Percentiles rank a stretch among this genome's conserved stretches.
Conservation (phyloP, 176 grass and related monocot species). For the Microstegium vimineum region DNA sequence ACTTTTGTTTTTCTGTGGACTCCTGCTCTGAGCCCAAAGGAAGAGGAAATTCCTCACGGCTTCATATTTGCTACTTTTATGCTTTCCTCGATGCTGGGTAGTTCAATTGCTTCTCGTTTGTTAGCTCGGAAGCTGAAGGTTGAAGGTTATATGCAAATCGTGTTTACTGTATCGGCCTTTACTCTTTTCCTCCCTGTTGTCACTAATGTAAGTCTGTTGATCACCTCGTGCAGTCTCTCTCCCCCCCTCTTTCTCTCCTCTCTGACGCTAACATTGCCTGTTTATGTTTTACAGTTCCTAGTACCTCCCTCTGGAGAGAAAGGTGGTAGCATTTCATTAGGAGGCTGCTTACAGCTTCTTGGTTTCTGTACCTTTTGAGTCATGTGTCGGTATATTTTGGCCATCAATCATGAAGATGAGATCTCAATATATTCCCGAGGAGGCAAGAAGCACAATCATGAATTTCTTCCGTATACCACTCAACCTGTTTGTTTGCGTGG, state of each 20-base stretch:
- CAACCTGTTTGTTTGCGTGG: slow-evolving; percentile 93
- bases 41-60: slow-evolving; percentile 86
- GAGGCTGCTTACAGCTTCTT: slow-evolving; percentile 72
- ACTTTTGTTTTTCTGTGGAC: slow-evolving; percentile 97
- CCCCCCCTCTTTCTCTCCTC: not conserved
- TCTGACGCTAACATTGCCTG: not conserved
- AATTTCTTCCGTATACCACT: slow-evolving; percentile 97
- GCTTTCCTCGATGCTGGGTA: slow-evolving; percentile 98
- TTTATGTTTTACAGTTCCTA: slow-evolving; percentile 53
- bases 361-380: slow-evolving; percentile 96
- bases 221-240: not conserved
- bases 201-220: slow-evolving; percentile 60
- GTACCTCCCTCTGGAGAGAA: slow-evolving; percentile 49
- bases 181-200: slow-evolving; percentile 85
- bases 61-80: slow-evolving; percentile 99
- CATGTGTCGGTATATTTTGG: slow-evolving; percentile 96
- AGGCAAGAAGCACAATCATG: slow-evolving; percentile 98
- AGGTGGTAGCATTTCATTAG: slow-evolving; percentile 66
- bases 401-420: slow-evolving; percentile 99
- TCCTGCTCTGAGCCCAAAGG: slow-evolving; percentile 91
- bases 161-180: slow-evolving; percentile 69
- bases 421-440: slow-evolving; percentile 96
- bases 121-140: slow-evolving; percentile 77
- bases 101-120: slow-evolving; percentile 79
- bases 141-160: slow-evolving; percentile 97